Base-by-base conservation (phyloP, 2,329 filamentous ascomycete genomes). In the Fusarium albosuccineum region DNA sequence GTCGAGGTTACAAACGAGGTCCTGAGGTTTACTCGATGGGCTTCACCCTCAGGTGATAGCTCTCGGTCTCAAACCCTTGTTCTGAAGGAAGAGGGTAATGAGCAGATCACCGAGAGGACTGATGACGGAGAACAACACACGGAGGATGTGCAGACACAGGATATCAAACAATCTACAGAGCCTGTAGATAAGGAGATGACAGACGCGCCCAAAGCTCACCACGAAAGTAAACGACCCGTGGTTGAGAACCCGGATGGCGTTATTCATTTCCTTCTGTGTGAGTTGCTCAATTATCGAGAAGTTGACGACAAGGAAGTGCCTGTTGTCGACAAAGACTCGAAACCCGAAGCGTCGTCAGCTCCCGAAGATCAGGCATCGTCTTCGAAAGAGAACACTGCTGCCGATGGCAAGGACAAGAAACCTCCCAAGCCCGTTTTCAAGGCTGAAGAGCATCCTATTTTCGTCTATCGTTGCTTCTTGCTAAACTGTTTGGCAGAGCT, bases 191-290 rank as follows among this genome's bases (percentile, higher is more conserved):
- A 87, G 70, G 85, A 88, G 27, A 87, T 89, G 82, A 77, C 82
- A 2, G 91, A 93, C 71, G 85, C 82, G 17, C 83, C 87, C 4
- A 97, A 95, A 77, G 68, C 83, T 4, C 76, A 80, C 9, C 76
- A 81, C 36, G 94, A 97, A 62, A 80, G 88, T 40, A 97, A 97
- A 79, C 84, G 92, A 9, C 95, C 96, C 1, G 85, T 94, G 11
- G 89, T 97, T 6, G 94, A 97, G 77, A 94, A 96, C 65, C 93
- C 95, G 0, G 96, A 98, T 77, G 96, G 96, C 5, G 93, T 99
- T 4, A 91, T 99, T 60, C 93, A 98, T 74, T 99, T 97, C 78
- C 84, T 99, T 22, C 88, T 99, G 5, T 97, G 92, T 60, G 96
- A 99, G 77, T 83, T 99, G 45, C 85, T 97, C 57, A 94, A 93